Conservation (phyloP, 2,329 filamentous ascomycete genomes). For the Acrodontium crateriforme region DNA sequence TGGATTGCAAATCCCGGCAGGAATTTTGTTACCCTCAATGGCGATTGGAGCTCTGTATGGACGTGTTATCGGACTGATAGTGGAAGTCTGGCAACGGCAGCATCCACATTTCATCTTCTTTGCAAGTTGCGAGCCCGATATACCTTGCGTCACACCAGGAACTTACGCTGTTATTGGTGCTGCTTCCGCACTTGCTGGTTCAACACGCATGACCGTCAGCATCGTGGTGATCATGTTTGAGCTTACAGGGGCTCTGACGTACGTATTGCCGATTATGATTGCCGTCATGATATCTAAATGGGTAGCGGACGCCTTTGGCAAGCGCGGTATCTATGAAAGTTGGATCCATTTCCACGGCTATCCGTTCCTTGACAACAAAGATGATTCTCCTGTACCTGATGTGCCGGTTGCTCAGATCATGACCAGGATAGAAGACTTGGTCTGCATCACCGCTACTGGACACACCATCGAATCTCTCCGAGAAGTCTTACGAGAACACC, state of each 20-base stretch:
- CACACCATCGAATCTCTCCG: slow-evolving; percentile 71
- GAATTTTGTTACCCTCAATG: slow-evolving; percentile 92
- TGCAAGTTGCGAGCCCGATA: slow-evolving; percentile 61
- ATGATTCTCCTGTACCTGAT: slow-evolving; percentile 64
- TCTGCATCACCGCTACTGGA: slow-evolving; percentile 64
- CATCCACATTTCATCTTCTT: slow-evolving; percentile 70
- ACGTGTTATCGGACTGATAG: slow-evolving; percentile 73
- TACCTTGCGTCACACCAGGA: slow-evolving; percentile 79
- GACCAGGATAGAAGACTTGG: slow-evolving; percentile 82
- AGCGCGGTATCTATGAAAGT: slow-evolving; percentile 87
- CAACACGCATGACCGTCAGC: slow-evolving; percentile 91
- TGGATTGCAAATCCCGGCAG: slow-evolving; percentile 84
- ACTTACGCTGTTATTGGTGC: slow-evolving; percentile 95
- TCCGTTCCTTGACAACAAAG: slow-evolving; percentile 84
- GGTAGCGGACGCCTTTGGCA: slow-evolving; percentile 91
- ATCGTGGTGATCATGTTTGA: slow-evolving; percentile 99
- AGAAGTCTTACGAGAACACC: slow-evolving; percentile 56
- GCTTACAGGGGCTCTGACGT: slow-evolving; percentile 86
- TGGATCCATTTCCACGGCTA: slow-evolving; percentile 97
- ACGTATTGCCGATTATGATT: slow-evolving; percentile 97
- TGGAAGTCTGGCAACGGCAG: slow-evolving; percentile 74
- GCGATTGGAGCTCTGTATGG: slow-evolving; percentile 86
- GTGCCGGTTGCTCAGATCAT: slow-evolving; percentile 78
- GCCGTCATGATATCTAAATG: slow-evolving; percentile 97
- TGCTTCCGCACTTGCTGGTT: slow-evolving; percentile 82